These are phyloP conservation scores for Panicum virgatum DNA, from an alignment of 202 grass and related monocot genomes.

Conservation along the genomic window DNA sequence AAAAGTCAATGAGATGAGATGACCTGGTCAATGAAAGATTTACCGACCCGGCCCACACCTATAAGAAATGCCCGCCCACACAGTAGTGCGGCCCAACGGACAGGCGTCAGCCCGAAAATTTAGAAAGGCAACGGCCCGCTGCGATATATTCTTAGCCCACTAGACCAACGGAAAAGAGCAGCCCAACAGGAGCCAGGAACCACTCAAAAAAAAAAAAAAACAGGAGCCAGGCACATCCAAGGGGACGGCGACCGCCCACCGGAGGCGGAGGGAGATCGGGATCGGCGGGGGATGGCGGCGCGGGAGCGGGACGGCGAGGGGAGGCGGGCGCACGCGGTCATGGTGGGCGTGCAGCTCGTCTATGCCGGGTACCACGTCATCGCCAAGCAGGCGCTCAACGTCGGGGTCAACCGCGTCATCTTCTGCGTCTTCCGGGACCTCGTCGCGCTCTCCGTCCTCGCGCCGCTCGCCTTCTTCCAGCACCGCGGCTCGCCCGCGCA, in stretches of 20 bases:
- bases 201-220: neutral
- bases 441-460: conserved; percentile 78
- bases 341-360: conserved; percentile 67
- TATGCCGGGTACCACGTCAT: conserved; percentile 78
- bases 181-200: neutral
- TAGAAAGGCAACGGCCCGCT: neutral
- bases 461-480: conserved; percentile 66
- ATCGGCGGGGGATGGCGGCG: conserved; percentile 41
- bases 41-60: too few relatives aligned
- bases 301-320: conserved; percentile 29
- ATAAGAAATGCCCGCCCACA: too few relatives aligned
- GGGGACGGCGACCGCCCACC: too few relatives aligned
- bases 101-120: neutral
- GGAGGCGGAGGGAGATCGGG: conserved; percentile 33
- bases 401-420: conserved; percentile 76
- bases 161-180: neutral
- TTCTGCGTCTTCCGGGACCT: conserved; percentile 95
- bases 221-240: too few relatives aligned
- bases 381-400: conserved; percentile 83
- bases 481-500: conserved; percentile 38
- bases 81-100: neutral
- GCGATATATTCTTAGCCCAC: neutral
- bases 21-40: too few relatives aligned
- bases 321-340: conserved; percentile 55
- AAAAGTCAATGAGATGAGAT: too few relatives aligned